These are phyloP conservation scores for Oryza coarctata DNA, from an alignment of 176 grass and related monocot genomes.

Conservation along the genomic window DNA sequence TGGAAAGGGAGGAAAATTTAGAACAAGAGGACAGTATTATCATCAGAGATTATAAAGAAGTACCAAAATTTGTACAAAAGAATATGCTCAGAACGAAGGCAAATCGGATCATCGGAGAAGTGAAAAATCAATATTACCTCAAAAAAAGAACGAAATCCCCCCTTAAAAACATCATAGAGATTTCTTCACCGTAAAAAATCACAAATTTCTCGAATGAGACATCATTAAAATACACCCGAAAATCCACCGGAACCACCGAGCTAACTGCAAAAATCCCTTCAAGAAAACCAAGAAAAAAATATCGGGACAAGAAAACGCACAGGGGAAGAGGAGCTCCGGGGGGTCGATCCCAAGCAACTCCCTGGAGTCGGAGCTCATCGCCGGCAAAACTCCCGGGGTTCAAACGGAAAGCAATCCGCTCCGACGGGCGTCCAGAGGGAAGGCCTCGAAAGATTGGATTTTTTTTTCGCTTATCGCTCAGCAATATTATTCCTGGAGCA, in stretches of 20 bases:
- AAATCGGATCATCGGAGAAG: neutral
- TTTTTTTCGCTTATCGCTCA: neutral
- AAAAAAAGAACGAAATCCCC: too few relatives aligned
- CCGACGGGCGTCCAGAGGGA: conserved; percentile 1
- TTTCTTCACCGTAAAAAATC: neutral
- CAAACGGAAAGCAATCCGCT: neutral
- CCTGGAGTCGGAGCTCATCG: conserved; percentile 53
- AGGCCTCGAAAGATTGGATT: neutral
- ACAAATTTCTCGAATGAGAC: neutral
- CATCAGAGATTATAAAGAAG: neutral
- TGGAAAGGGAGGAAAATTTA: neutral
- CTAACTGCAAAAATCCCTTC: neutral
- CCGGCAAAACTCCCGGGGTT: neutral
- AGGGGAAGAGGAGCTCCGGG: conserved; percentile 65
- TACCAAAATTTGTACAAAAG: neutral
- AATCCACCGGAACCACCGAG: neutral
- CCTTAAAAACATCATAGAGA: neutral
- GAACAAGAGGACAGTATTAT: neutral
- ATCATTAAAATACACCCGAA: neutral
- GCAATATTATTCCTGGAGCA: conserved; percentile 29
- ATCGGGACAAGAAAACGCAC: conserved; percentile 24
- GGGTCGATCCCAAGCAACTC: conserved; percentile 76
- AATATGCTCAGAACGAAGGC: neutral
- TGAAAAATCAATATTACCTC: conserved; percentile 8
- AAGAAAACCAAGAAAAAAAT: neutral